A percentile compares a stretch with the other conserved stretches of the same genome.
Conservation (phyloP, 2,329 filamentous ascomycete genomes). For the Aspergillus transmontanensis region DNA sequence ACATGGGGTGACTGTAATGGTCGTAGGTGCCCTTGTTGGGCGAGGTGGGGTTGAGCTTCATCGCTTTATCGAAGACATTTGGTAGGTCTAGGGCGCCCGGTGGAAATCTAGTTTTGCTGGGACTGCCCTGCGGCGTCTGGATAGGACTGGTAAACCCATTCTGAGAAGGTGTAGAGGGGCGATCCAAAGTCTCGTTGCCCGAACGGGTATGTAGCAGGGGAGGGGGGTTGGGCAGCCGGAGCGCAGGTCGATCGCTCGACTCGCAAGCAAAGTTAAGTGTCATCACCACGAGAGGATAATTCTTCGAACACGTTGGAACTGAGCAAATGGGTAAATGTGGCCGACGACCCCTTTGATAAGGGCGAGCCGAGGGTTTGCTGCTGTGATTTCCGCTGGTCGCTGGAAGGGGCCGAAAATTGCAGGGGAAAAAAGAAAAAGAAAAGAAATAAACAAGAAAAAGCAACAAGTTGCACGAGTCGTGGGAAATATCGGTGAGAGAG, state of each 20-base stretch:
- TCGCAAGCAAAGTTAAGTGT: slow-evolving; percentile 37
- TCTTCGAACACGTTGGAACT: neutral
- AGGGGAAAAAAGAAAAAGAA: slow-evolving; percentile 4
- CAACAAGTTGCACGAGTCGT: slow-evolving; percentile 6
- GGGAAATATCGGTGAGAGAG: slow-evolving; percentile 7
- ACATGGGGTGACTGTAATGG: slow-evolving; percentile 42
- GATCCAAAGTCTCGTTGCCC: slow-evolving; percentile 50
- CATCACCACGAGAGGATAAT: slow-evolving; percentile 29
- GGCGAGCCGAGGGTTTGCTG: slow-evolving; percentile 9
- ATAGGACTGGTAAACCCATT: slow-evolving; percentile 52
- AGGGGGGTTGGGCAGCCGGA: slow-evolving; percentile 49
- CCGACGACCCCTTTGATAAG: slow-evolving; percentile 10
- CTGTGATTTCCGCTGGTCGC: neutral
- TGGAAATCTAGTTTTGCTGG: slow-evolving; percentile 52
- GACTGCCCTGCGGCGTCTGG: slow-evolving; percentile 54
- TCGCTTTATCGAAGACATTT: slow-evolving; percentile 53
- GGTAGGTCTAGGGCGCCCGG: slow-evolving; percentile 52
- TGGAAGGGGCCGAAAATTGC: slow-evolving; percentile 1
- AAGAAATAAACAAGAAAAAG: slow-evolving; percentile 10
- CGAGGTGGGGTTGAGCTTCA: slow-evolving; percentile 50
- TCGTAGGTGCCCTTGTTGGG: slow-evolving; percentile 46
- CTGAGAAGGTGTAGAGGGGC: slow-evolving; percentile 47
- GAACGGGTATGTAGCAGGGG: slow-evolving; percentile 53
- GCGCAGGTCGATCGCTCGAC: slow-evolving; percentile 35
- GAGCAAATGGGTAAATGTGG: slow-evolving; percentile 1